Base-by-base conservation (phyloP, 805 yeast genomes). In the Metschnikowia santaceciliae region DNA sequence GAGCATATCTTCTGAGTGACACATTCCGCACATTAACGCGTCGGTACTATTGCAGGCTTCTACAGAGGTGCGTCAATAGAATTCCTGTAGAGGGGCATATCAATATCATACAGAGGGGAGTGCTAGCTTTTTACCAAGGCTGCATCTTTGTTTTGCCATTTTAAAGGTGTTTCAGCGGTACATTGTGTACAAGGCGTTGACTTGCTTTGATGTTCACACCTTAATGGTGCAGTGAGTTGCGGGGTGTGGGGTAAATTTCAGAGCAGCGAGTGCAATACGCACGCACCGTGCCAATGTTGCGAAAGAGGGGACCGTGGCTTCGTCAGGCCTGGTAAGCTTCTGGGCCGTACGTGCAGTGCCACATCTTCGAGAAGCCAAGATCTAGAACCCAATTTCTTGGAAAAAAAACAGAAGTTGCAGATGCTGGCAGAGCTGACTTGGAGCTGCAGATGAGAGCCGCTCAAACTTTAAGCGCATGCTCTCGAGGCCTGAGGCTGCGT, bases 221-320 rank as follows among this genome's bases (percentile, higher is more conserved):
- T 30, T 19, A 13, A 15, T 22, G 32, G 17, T 37, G 41, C 36
- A 15, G 38, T 46, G 33, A 36, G 33, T 43, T 17, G 48, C 42
- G 51, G 47, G 41, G 40, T 53, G 56, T 50, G 56, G 56, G 56
- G 56, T 50, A 53, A 36, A 13, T 15, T 22, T 19, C 32, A 32
- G 42, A 47, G 30, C 26, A 37, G 51, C 45, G 49, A 44, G 51
- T 40, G 43, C 26, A 33, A 4, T 43, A 41, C 23, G 32, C 46
- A 50, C 48, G 53, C 56, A 50, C 49, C 11, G 48, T 50, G 51
- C 48, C 49, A 47, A 32, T 33, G 39, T 34, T 36, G 47, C 46
- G 51, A 49, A 50, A 45, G 56, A 48, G 56, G 56, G 56, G 56
- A 47, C 34, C 32, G 38, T 20, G 32, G 23, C 15, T 11, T 40